A percentile compares a stretch with the other conserved stretches of the same genome.
phyloP scores from a whole-genome alignment of 768 basidiomycete species.

The Butyriboletus loyo region DNA sequence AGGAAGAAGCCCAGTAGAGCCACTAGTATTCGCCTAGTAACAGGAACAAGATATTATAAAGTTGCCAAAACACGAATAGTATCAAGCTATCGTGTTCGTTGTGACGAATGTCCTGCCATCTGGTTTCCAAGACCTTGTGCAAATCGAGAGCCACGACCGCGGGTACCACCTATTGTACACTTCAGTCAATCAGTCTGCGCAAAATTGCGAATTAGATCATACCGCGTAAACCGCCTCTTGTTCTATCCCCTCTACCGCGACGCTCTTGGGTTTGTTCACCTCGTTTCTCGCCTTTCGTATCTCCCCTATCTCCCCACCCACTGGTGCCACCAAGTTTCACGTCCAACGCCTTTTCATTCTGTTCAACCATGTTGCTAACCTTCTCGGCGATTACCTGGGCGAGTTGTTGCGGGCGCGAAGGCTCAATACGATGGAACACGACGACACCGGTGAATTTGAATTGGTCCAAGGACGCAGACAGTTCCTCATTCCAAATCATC shows the following conservation, averaged over 20 bases:
- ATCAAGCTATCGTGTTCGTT: slow-evolving; percentile 19
- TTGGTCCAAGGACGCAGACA: slow-evolving; percentile 90
- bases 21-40: neutral
- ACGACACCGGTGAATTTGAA: slow-evolving; percentile 85
- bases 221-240: slow-evolving; percentile 59
- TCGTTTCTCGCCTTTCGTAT: slow-evolving; percentile 68
- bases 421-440: slow-evolving; percentile 90
- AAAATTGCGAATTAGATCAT: slow-evolving; percentile 18
- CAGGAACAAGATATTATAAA: neutral
- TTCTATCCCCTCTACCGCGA: slow-evolving; percentile 64
- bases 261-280: slow-evolving; percentile 78
- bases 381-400: slow-evolving; percentile 87
- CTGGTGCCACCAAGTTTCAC: slow-evolving; percentile 68
- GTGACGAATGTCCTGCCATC: slow-evolving; percentile 46
- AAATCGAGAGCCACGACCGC: slow-evolving; percentile 78
- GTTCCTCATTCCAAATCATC: slow-evolving; percentile 98
- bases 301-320: slow-evolving; percentile 51
- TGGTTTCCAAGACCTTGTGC: slow-evolving; percentile 81
- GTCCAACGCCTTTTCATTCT: slow-evolving; percentile 89
- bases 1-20: slow-evolving; percentile 6
- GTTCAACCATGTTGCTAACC: slow-evolving; percentile 80
- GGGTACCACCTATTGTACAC: slow-evolving; percentile 48
- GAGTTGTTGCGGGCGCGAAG: slow-evolving; percentile 86
- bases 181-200: neutral
- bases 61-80: neutral